Percentiles rank a stretch among this genome's conserved stretches.
These are phyloP conservation scores for Calonectria fujianensis DNA, from an alignment of 2,329 filamentous ascomycete genomes.

Conservation along the genomic window DNA sequence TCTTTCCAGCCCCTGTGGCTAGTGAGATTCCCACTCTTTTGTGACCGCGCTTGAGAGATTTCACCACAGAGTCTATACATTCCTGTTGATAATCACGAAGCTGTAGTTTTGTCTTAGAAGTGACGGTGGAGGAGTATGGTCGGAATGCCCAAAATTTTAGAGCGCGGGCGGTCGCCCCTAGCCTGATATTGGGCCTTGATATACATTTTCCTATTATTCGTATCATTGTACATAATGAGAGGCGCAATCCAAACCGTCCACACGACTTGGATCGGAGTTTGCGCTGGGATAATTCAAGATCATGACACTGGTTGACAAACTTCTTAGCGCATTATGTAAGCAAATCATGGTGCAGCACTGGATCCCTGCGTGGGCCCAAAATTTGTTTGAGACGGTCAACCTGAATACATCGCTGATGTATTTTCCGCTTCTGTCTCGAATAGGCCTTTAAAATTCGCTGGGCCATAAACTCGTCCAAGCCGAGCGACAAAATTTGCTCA, in stretches of 20 bases:
- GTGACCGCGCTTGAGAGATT: slow-evolving; percentile 80
- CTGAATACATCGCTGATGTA: slow-evolving; percentile 30
- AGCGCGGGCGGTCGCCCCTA: slow-evolving; percentile 27
- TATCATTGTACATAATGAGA: slow-evolving; percentile 63
- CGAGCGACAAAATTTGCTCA: slow-evolving; percentile 31
- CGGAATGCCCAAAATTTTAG: slow-evolving; percentile 43
- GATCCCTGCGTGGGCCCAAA: slow-evolving; percentile 20
- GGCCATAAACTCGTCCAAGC: slow-evolving; percentile 27
- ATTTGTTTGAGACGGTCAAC: slow-evolving; percentile 32
- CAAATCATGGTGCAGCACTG: slow-evolving; percentile 15
- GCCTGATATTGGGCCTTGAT: slow-evolving; percentile 45
- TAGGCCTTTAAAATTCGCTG: slow-evolving; percentile 1
- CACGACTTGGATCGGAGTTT: slow-evolving; percentile 36
- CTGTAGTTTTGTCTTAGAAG: slow-evolving; percentile 64
- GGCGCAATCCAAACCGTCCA: slow-evolving; percentile 32
- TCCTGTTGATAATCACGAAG: slow-evolving; percentile 93
- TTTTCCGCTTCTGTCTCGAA: slow-evolving; percentile 4
- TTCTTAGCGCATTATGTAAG: slow-evolving; percentile 50
- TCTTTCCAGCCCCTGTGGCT: slow-evolving; percentile 93
- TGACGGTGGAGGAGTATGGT: slow-evolving; percentile 50
- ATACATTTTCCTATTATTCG: slow-evolving; percentile 55
- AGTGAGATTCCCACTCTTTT: slow-evolving; percentile 89
- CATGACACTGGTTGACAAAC: slow-evolving; percentile 17
- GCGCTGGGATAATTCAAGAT: background rate
- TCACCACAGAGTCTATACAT: slow-evolving; percentile 88